Conservation (phyloP, 2,329 filamentous ascomycete genomes). For the Colletotrichum endophyticum region DNA sequence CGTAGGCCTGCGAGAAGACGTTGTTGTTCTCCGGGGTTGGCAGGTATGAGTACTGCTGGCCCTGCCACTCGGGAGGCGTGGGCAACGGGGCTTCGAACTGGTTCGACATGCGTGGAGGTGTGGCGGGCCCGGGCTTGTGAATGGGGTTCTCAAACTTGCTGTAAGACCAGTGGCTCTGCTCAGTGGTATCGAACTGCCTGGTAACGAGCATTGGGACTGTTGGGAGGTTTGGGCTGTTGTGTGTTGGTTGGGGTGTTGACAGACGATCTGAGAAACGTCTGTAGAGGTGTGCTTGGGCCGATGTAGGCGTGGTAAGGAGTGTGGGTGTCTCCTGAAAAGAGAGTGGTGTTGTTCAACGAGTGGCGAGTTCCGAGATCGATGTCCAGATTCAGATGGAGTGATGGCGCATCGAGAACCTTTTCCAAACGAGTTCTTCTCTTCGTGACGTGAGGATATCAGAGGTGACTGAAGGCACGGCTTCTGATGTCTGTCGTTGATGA, state of each 20-base stretch:
- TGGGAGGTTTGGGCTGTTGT: slow-evolving; percentile 13
- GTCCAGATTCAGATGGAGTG: slow-evolving; percentile 18
- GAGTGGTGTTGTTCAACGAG: neutral
- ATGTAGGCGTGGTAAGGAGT: neutral
- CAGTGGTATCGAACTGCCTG: slow-evolving; percentile 56
- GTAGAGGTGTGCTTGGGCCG: neutral
- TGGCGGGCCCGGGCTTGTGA: slow-evolving; percentile 44
- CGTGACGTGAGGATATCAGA: neutral
- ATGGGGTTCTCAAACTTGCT: slow-evolving; percentile 55
- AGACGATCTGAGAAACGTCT: slow-evolving; percentile 8
- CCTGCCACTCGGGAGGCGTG: slow-evolving; percentile 62
- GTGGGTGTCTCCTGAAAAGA: neutral
- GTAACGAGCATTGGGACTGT: slow-evolving; percentile 60
- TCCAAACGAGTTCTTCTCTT: neutral
- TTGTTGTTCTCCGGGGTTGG: slow-evolving; percentile 45
- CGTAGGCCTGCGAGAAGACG: slow-evolving; percentile 50
- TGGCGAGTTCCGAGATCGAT: neutral
- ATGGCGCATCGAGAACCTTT: slow-evolving; percentile 18
- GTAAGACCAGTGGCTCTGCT: slow-evolving; percentile 60
- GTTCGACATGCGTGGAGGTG: slow-evolving; percentile 61
- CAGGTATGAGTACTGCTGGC: slow-evolving; percentile 58
- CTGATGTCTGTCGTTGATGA: neutral
- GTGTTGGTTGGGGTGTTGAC: neutral
- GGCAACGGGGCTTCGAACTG: slow-evolving; percentile 53
- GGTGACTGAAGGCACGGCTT: neutral